Evolutionary conservation across 306 rosid species (phyloP).

Genomic region (Malus orientalis): DNA sequence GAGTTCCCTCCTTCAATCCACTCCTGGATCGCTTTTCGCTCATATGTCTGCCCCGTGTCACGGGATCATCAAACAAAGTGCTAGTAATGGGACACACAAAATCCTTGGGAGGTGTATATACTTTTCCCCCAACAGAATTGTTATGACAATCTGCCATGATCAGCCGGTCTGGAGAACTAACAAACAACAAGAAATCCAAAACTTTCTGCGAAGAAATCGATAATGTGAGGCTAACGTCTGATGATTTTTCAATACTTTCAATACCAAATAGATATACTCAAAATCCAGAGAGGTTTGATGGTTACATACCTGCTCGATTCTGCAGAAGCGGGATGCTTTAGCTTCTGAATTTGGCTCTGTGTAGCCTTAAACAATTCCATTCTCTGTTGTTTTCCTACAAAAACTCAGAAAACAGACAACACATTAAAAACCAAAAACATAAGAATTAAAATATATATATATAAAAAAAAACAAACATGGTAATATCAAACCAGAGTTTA

Average conservation of each 20-base stretch:
- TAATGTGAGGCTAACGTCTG: constrained; percentile 7
- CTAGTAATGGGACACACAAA: constrained; percentile 89
- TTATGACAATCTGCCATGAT: constrained; percentile 38
- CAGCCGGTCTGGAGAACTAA: constrained; percentile 34
- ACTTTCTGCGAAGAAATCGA: constrained; percentile 17
- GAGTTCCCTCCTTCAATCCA: constrained; percentile 81
- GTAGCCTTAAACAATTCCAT: constrained; percentile 39
- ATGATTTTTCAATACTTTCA: background rate
- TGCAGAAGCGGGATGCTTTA: constrained; percentile 33
- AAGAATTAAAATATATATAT: background rate
- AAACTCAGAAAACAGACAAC: constrained; percentile 9
- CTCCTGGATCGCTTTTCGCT: constrained; percentile 80
- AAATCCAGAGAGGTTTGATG: background rate
- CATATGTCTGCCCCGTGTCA: constrained; percentile 92
- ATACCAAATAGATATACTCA: background rate
- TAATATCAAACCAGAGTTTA: constrained; percentile 22
- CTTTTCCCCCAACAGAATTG: constrained; percentile 31
- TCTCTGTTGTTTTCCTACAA: constrained; percentile 50
- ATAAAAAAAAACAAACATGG: constrained; percentile 28
- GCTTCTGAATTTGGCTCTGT: constrained; percentile 33
- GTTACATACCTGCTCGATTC: constrained; percentile 46
- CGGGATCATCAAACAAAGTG: constrained; percentile 76
- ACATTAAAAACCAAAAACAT: background rate
- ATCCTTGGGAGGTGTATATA: constrained; percentile 62
- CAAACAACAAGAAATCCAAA: constrained; percentile 26